Base-by-base conservation (phyloP, 192 early-diverging fungal species). In the Podila horticola region DNA sequence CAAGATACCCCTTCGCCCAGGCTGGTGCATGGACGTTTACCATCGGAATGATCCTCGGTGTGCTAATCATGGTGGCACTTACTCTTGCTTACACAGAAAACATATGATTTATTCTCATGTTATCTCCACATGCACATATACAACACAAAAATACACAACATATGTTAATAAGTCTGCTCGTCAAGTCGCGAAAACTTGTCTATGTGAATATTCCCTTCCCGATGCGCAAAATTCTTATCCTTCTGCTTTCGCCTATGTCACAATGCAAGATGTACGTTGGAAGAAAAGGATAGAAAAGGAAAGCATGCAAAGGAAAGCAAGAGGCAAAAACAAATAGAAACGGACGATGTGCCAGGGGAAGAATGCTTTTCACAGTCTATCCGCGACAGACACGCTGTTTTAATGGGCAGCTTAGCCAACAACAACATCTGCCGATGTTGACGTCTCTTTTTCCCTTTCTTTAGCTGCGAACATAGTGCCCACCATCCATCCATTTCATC, bases 1-100 rank as follows among this genome's bases (percentile, higher is more conserved):
- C 77, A 2, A n/a, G 77, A 51, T 81, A 81, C 30, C 77, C 77
- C 1, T 81, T 81, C 38, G 77, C 15, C 1, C 77, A 73, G 29
- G 77, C 70, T 29, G 77, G 77, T 13, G n/a, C 13, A 30, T 81
- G 70, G 77, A 81, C 77, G 9, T 81, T 73, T 65, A 81, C 77
- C 2, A 55, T 73, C 5, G 77, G 77, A 30, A 81, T 81, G 77
- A 30, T 61, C 62, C 20, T 81, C 10, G 77, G 77, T 17, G 69
- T 45, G 1, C 13, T 81, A 2, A 69, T 81, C 71, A 81, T 81
- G 77, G 29, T 63, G 0, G 67, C 36, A 20, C 61, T 81, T 3
- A 71, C 73, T 3, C 59, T 81, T 33, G 58, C 70, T 19, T 68
- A 79, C 34, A 79, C 75, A 55, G 52, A 55, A 55, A 26, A 55